Base-by-base conservation (phyloP, 1,284 basidiomycete genomes). In the Volvariella surrecta region DNA sequence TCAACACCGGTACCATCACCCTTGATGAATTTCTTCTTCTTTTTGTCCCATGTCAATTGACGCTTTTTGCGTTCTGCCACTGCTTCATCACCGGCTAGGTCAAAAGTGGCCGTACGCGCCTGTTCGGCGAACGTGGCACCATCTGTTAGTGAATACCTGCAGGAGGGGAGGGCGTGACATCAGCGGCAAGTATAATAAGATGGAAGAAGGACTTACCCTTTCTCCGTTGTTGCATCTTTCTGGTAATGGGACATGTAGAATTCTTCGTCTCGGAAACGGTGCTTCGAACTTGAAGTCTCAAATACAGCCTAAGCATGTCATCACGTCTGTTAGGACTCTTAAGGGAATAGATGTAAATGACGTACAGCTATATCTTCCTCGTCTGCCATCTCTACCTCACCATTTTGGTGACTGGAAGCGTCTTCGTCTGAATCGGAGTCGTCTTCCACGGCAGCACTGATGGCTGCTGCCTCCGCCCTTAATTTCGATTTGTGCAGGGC, bases 161-260 rank as follows among this genome's bases (percentile, higher is more conserved):
- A 40, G 13, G 20, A 21, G 43, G 28, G 46, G 31, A 13, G 19
- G 24, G 28, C 16, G 37, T 42, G 20, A 28, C 32, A 34, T 45
- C 8, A 15, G 32, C n/a, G n/a, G 7, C 7, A 35, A 4, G 18
- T 16, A 7, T 4, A 15, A 15, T 35, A 16, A 8, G n/a, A 35
- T 35, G 34, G 18, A 35, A 7, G 20, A 40, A n/a, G n/a, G n/a
- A 62, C 73, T 50, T 58, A 91, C 89, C 94, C 95, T 63, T 87
- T 89, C 58, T 98, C 93, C 1, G 88, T 81, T 40, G 76, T 70
- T 16, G 89, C 84, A 45, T 86, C 90, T 52, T 85, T 84, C 57
- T 94, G 91, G 56, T 86, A 80, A 64, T 98, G 85, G 1, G 86
- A 86, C 73, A 99, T 81, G 64, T 93, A 99, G 59, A 91, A 96